Base-by-base conservation (phyloP, 495 filamentous ascomycete genomes). In the Oleoguttula mirabilis region DNA sequence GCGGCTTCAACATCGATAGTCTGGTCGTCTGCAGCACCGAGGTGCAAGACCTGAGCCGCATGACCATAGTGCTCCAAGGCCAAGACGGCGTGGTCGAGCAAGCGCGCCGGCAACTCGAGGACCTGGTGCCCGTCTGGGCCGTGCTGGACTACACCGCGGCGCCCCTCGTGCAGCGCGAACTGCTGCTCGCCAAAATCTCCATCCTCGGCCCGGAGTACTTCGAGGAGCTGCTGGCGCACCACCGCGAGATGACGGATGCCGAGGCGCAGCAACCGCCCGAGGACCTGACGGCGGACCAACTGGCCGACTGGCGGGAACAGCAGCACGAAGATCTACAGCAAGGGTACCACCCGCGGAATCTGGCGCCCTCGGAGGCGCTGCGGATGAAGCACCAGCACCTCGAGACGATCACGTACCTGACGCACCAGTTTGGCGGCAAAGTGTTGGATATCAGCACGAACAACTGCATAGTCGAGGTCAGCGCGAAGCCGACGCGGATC, bases 1-100 rank as follows among this genome's bases (percentile, higher is more conserved):
- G 90, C 30, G 90, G 90, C 43, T 98, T 98, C 79, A 98, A 98
- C 68, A 98, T 98, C 59, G 90, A 98, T 73, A 88, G 82, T 41
- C 69, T 98, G 43, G 90, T 98, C 36, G 90, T 98, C 28, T 96
- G 90, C 68, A 87, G 82, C 60, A 98, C 90, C 32, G 90, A 95
- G 64, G 88, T 98, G n/a, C 85, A 85, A 51, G 88, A 98, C 54
- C 67, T 98, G 21, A 93, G 85, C 16, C 87, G 90, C 53, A 98
- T 98, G 90, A 96, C 90, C 28, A 98, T 98, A 50, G 90, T 98
- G 42, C 71, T 98, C 31, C 81, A 82, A 43, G 90, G 90, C 27
- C 88, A 94, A 64, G 88, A 96, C 54, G 90, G 88, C 35, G 90
- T 98, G 16, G 88, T 98, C 12, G 90, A 98, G 70, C 90, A 98